phyloP scores from a whole-genome alignment of 176 grass and related monocot genomes.

The Bromus sterilis region DNA sequence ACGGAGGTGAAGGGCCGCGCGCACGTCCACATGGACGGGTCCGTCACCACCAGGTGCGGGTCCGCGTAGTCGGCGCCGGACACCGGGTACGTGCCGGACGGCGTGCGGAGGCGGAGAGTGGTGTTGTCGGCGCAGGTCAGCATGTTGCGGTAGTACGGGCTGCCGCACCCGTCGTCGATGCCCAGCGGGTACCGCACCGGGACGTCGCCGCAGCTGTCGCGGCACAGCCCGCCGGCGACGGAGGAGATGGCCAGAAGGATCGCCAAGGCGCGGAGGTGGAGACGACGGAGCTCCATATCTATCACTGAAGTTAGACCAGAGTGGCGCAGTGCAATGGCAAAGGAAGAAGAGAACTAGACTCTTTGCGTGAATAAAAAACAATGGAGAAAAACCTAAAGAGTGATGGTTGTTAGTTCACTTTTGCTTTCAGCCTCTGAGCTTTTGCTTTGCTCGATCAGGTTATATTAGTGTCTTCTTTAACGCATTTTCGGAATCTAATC shows the following conservation, averaged over 20 bases:
- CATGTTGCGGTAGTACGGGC: slow-evolving; percentile 89
- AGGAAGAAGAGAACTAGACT: background rate
- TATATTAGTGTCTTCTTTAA: slow-evolving; percentile 12
- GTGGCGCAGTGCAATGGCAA: background rate
- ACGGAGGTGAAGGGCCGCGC: slow-evolving; percentile 25
- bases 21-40: slow-evolving; percentile 94
- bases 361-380: background rate
- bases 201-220: slow-evolving; percentile 57
- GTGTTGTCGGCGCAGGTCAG: slow-evolving; percentile 60
- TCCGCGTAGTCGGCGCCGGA: slow-evolving; percentile 62
- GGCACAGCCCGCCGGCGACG: slow-evolving; percentile 37
- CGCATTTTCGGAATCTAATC: slow-evolving; percentile 8
- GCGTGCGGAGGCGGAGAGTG: slow-evolving; percentile 64
- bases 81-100: slow-evolving; percentile 75
- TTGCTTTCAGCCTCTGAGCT: slow-evolving; percentile 23
- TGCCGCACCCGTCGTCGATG: slow-evolving; percentile 90
- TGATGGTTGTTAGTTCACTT: background rate
- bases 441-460: slow-evolving; percentile 25
- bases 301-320: background rate
- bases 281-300: slow-evolving; percentile 23
- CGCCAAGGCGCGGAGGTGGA: slow-evolving; percentile 7
- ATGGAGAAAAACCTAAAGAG: background rate
- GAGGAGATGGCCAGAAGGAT: background rate
- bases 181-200: slow-evolving; percentile 67
- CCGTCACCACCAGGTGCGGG: slow-evolving; percentile 70